Evolutionary conservation across 345 rosid genomes (phyloP).

Genomic region (Eucalyptus erythrocorys): DNA sequence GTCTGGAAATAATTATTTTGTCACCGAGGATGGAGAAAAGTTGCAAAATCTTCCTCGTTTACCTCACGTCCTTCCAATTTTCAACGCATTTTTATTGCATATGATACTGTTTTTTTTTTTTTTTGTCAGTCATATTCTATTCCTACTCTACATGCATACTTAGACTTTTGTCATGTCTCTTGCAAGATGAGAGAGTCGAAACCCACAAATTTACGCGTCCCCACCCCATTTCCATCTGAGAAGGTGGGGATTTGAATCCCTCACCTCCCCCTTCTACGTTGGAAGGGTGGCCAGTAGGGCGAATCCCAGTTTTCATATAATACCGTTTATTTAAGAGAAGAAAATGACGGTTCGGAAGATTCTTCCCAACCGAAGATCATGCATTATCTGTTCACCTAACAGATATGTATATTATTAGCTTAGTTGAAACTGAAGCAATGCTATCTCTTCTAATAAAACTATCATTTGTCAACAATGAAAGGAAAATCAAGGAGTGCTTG

Average conservation of each 20-base stretch:
- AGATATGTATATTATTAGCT: not conserved
- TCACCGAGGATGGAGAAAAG: not conserved
- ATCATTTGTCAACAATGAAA: not conserved
- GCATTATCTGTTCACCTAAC: not conserved
- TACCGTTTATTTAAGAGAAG: not conserved
- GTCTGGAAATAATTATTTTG: not conserved
- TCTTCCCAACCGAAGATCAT: not conserved
- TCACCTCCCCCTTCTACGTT: no score
- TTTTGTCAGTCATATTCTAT: no score
- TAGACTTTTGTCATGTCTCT: no score
- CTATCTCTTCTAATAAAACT: not conserved
- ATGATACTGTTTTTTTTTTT: not conserved
- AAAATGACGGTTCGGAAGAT: not conserved
- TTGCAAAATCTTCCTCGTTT: not conserved
- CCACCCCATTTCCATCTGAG: no score
- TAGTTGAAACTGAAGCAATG: not conserved
- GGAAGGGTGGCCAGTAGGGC: no score
- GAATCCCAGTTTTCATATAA: no score
- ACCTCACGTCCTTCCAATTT: not conserved
- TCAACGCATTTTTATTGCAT: not conserved
- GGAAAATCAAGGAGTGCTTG: not conserved
- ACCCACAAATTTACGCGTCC: no score
- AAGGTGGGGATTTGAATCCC: no score
- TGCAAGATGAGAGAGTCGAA: no score
- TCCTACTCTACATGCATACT: no score